Conservation (phyloP, 116 monocot genomes). For the Trichopus zeylanicus region DNA sequence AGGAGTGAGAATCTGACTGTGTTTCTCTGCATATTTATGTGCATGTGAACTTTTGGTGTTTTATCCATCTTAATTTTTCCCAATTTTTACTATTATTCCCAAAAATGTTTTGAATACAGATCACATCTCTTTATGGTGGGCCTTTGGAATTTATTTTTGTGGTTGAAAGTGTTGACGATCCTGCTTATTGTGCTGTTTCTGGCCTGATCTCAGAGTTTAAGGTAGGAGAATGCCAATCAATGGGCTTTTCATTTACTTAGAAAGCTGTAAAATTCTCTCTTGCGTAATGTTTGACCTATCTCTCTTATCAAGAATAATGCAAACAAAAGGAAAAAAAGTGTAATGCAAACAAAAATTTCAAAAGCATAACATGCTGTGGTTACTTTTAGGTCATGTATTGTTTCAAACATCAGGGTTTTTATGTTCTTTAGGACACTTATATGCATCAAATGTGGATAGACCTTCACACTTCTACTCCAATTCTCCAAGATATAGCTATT, state of each 20-base stretch:
- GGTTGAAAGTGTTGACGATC: slow-evolving; percentile 88
- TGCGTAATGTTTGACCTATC: background rate
- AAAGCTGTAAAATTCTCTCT: background rate
- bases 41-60: background rate
- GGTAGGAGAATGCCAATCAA: slow-evolving; percentile 36
- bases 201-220: slow-evolving; percentile 64
- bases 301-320: background rate
- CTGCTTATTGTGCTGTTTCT: slow-evolving; percentile 77
- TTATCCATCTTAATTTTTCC: background rate
- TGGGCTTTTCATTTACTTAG: no score
- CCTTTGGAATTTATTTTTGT: slow-evolving; percentile 93
- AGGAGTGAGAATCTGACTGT: no score
- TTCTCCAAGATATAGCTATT: background rate
- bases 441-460: background rate
- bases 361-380: background rate
- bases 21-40: background rate
- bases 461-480: no score
- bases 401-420: background rate
- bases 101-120: slow-evolving; percentile 44
- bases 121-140: slow-evolving; percentile 98
- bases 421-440: background rate
- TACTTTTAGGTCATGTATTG: background rate
- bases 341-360: no score
- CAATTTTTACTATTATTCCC: background rate
- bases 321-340: no score